Evolutionary conservation across 2,329 filamentous ascomycete genomes (phyloP).

Genomic region (Calonectria naviculata): DNA sequence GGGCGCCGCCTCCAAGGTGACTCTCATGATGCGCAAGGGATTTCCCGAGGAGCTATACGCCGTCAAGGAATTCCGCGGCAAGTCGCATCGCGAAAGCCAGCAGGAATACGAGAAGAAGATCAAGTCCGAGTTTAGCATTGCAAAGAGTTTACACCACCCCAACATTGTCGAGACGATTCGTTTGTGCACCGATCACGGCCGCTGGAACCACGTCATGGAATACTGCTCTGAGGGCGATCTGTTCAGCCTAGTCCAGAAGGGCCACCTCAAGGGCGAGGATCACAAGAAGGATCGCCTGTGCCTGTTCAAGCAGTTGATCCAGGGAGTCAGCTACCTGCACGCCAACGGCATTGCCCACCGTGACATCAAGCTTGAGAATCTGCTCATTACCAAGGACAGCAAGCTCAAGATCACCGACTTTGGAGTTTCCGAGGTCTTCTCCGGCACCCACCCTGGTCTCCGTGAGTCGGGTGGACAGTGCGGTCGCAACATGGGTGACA

Average conservation of each 20-base stretch:
- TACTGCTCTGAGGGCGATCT: constrained; percentile 87
- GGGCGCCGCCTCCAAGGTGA: constrained; percentile 85
- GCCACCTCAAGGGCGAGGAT: constrained; percentile 73
- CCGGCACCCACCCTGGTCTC: constrained; percentile 82
- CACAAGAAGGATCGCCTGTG: constrained; percentile 79
- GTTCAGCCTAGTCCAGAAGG: constrained; percentile 78
- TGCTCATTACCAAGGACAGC: constrained; percentile 81
- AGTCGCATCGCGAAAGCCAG: constrained; percentile 74
- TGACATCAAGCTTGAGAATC: constrained; percentile 91
- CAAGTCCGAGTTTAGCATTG: constrained; percentile 90
- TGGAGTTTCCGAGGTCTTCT: constrained; percentile 88
- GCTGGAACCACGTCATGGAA: constrained; percentile 95
- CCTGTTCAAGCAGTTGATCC: constrained; percentile 89
- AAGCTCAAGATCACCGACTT: constrained; percentile 94
- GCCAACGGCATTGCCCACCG: constrained; percentile 87
- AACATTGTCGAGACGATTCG: constrained; percentile 87
- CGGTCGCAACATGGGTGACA: constrained; percentile 76
- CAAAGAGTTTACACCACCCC: constrained; percentile 85
- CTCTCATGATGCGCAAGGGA: constrained; percentile 80
- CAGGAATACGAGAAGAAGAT: constrained; percentile 89
- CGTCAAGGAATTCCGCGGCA: constrained; percentile 87
- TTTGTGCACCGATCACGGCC: constrained; percentile 78
- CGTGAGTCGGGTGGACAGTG: constrained; percentile 79
- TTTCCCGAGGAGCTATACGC: constrained; percentile 76
- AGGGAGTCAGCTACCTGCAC: constrained; percentile 86